Base-by-base conservation (phyloP, 352 stramenopile genomes). In the Globisporangium nagaii region DNA sequence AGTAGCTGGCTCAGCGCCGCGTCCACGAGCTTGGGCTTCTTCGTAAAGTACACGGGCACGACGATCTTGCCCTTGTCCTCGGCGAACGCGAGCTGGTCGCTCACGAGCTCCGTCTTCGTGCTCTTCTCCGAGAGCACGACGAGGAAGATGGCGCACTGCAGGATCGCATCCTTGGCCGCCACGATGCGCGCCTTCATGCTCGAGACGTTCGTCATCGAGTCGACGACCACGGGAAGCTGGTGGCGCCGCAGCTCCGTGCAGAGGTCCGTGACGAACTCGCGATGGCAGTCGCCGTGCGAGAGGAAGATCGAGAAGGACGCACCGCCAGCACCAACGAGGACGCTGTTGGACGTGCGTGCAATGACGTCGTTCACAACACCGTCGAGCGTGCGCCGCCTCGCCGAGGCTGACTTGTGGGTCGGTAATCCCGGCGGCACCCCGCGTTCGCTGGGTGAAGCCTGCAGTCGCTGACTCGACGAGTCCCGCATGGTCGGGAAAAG, bases 31-130 rank as follows among this genome's bases (percentile, higher is more conserved):
- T 63, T 66, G 2, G 76, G 73, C 17, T 64, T 62, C 50, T 69
- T 78, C 15, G 74, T 85, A 40, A 76, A 86, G 57, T 89, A 85
- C 24, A 90, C 70, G 1, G 83, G 80, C 28, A 90, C 73, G 62
- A 91, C 84, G 25, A 62, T 63, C 66, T 89, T 90, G 46, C 76
- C 82, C 54, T 89, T 89, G 57, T 93, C 82, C 59, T 90, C 79
- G 2, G 79, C 82, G 50, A 90, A 93, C 17, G 77, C 82, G n/a
- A 90, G 58, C 62, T 93, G 79, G 59, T 90, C 79, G 58, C 79
- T 90, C 46, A 93, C 75, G 20, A 93, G 65, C 54, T 93, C 83
- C 6, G 75, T 90, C 62, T 86, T 84, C 45, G 81, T 78, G 56
- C 71, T 89, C 25, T 86, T 73, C 43, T 83, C 71, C 19, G 84